These are phyloP conservation scores for Dactylellina cionopaga DNA, from an alignment of 2,329 filamentous ascomycete species.

Conservation along the genomic window DNA sequence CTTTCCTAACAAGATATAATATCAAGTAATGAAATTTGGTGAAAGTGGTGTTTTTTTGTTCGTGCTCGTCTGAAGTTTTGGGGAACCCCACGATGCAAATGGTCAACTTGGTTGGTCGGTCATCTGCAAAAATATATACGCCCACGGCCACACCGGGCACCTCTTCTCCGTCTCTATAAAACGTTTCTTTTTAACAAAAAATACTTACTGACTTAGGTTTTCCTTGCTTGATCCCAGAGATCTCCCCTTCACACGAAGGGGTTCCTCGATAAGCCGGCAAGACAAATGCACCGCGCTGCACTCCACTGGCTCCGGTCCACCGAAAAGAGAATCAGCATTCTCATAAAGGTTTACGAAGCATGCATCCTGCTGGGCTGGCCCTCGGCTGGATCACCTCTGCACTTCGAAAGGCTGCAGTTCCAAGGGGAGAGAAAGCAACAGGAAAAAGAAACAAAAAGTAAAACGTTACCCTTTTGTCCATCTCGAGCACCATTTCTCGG, in stretches of 20 bases:
- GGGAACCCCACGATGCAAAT: conserved; percentile 43
- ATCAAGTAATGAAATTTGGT: conserved; percentile 47
- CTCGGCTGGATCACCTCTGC: conserved; percentile 33
- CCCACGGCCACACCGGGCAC: conserved; percentile 7
- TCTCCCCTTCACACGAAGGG: conserved; percentile 25
- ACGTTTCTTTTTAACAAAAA: conserved; percentile 3
- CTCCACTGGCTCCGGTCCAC: conserved; percentile 29
- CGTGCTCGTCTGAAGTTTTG: not conserved
- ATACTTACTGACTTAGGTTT: not conserved
- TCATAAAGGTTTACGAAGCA: conserved; percentile 3
- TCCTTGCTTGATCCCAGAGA: conserved; percentile 11
- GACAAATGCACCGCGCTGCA: conserved; percentile 33
- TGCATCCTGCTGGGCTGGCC: conserved; percentile 9
- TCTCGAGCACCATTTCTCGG: conserved; percentile 13
- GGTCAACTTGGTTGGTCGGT: conserved; percentile 3
- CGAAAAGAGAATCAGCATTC: not conserved
- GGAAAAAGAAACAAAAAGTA: conserved; percentile 7
- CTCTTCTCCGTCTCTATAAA: conserved; percentile 24
- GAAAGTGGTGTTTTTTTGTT: conserved; percentile 21
- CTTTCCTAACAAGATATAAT: conserved; percentile 27
- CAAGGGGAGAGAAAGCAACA: not conserved
- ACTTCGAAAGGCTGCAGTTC: conserved; percentile 11
- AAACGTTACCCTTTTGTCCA: not conserved
- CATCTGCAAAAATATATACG: conserved; percentile 29
- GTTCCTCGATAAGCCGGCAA: conserved; percentile 50